phyloP scores from a whole-genome alignment of 169 alveolate genomes.

The Neospora caninum region DNA sequence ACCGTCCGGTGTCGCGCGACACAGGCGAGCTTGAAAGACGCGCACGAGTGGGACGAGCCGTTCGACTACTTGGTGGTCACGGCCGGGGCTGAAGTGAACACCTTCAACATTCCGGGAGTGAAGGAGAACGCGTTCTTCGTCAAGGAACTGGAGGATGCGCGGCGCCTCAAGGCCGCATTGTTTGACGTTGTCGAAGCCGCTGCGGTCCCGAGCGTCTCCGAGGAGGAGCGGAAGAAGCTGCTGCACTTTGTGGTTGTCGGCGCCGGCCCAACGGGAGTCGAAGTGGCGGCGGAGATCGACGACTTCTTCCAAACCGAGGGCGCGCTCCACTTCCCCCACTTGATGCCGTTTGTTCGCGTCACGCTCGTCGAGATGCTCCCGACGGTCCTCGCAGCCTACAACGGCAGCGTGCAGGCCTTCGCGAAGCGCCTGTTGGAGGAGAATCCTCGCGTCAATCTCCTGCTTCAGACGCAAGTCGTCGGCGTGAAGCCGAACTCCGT shows the following conservation, averaged over 20 bases:
- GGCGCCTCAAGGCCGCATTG: conserved; percentile 31
- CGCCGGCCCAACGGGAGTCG: conserved; percentile 76
- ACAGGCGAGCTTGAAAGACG: not conserved
- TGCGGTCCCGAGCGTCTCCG: conserved; percentile 41
- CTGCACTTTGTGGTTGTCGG: conserved; percentile 74
- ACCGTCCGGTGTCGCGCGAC: conserved; percentile 31
- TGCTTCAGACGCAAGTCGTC: conserved; percentile 22
- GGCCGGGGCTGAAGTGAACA: conserved; percentile 70
- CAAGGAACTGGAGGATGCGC: conserved; percentile 67
- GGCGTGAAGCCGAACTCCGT: not conserved
- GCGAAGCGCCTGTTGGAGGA: not conserved
- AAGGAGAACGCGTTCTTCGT: conserved; percentile 64
- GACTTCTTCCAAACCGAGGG: conserved; percentile 61
- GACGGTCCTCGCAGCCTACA: conserved; percentile 48
- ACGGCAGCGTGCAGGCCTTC: not conserved
- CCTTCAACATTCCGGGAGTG: conserved; percentile 68
- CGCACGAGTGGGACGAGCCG: conserved; percentile 43
- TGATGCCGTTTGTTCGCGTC: conserved; percentile 11
- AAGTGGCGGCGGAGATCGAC: conserved; percentile 68
- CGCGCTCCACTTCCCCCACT: conserved; percentile 24
- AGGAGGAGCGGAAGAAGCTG: conserved; percentile 51
- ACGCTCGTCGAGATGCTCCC: conserved; percentile 60
- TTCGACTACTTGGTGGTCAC: conserved; percentile 68
- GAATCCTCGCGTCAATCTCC: conserved; percentile 31
- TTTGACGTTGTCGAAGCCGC: conserved; percentile 62